A percentile compares a stretch with the other conserved stretches of the same genome.
Evolutionary conservation across 2,329 filamentous ascomycete species (phyloP).

Genomic region (Cadophora gregata): DNA sequence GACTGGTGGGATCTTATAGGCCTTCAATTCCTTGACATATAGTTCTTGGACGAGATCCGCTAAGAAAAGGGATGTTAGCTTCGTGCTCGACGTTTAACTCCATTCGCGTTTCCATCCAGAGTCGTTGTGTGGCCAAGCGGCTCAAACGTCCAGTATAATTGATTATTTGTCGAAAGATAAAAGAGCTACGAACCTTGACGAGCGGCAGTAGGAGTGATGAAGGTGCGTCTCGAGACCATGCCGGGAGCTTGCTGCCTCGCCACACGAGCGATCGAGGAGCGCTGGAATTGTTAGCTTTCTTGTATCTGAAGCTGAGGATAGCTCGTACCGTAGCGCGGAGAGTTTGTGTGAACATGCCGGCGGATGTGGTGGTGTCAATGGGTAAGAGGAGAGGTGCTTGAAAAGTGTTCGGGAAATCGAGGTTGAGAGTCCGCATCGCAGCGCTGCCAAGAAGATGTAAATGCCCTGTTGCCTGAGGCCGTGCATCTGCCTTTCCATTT

Average conservation of each 20-base stretch:
- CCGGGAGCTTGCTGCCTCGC: constrained; percentile 43
- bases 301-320: constrained; percentile 28
- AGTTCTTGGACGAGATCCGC: constrained; percentile 98
- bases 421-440: constrained; percentile 13
- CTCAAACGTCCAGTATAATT: neutral
- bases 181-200: constrained; percentile 43
- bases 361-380: constrained; percentile 42
- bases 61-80: constrained; percentile 49
- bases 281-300: constrained; percentile 40
- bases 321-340: constrained; percentile 45
- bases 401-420: constrained; percentile 21
- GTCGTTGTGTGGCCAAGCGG: neutral
- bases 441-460: neutral
- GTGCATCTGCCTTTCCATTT: too few species aligned
- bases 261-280: constrained; percentile 45
- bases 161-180: neutral
- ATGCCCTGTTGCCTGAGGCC: constrained; percentile 9
- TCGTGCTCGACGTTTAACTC: neutral
- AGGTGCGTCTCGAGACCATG: constrained; percentile 42
- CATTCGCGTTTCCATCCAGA: neutral
- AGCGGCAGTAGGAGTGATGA: constrained; percentile 45
- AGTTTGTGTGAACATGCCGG: constrained; percentile 46
- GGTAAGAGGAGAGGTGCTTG: constrained; percentile 33
- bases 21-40: constrained; percentile 94
- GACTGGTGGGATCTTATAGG: constrained; percentile 85